A percentile compares a stretch with the other conserved stretches of the same genome.
Conservation (phyloP, 768 basidiomycete species). For the Phallus indusiatus region DNA sequence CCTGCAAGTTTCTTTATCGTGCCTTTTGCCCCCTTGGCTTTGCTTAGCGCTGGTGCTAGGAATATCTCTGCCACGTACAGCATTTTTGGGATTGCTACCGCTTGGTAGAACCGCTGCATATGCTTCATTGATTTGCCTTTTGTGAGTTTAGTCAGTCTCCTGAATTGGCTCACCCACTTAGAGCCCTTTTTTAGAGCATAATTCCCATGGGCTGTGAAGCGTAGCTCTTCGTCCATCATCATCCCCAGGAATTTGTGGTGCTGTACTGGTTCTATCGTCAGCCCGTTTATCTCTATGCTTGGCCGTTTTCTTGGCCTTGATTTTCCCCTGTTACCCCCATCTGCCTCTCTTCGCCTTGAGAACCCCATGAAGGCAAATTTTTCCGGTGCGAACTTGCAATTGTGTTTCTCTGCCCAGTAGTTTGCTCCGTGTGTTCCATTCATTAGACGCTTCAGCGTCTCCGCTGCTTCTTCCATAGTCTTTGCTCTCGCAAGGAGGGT, state of each 20-base stretch:
- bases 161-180: background rate
- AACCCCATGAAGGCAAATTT: background rate
- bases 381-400: background rate
- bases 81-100: slow-evolving; percentile 16
- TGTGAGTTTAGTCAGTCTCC: background rate
- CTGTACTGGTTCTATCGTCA: background rate
- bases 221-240: slow-evolving; percentile 2
- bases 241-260: slow-evolving; percentile 3
- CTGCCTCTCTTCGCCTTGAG: slow-evolving; percentile 2
- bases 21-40: background rate
- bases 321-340: background rate
- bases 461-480: background rate
- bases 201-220: slow-evolving; percentile 2
- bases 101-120: slow-evolving; percentile 12
- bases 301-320: no score
- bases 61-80: slow-evolving; percentile 17
- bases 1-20: background rate
- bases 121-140: slow-evolving; percentile 1
- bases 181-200: slow-evolving; percentile 1
- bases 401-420: background rate
- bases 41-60: fast-evolving
- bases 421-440: background rate
- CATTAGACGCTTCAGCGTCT: background rate
- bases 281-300: no score
- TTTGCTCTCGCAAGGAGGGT: background rate